Percentiles rank a stretch among this genome's conserved stretches.
Evolutionary conservation across 768 basidiomycete genomes (phyloP).

Genomic region (Imleria badia): DNA sequence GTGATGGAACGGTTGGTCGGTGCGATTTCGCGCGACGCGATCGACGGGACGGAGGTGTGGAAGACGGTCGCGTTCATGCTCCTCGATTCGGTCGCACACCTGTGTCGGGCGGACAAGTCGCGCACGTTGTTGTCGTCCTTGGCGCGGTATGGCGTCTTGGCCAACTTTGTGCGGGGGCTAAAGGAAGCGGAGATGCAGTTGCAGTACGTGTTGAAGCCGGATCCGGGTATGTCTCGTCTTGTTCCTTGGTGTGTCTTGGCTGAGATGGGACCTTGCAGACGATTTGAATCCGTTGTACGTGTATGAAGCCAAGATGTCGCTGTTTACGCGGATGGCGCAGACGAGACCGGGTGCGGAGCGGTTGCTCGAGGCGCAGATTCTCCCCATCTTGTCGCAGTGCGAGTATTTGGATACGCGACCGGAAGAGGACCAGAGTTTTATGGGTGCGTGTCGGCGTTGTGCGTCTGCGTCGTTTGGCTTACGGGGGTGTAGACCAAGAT

Average conservation of each 20-base stretch:
- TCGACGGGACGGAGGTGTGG: constrained; percentile 96
- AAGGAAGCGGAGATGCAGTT: constrained; percentile 80
- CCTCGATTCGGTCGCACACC: constrained; percentile 74
- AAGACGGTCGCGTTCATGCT: constrained; percentile 93
- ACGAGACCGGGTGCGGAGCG: constrained; percentile 82
- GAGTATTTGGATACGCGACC: constrained; percentile 87
- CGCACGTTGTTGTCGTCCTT: constrained; percentile 58
- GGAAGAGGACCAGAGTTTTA: constrained; percentile 76
- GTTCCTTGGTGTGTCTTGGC: neutral
- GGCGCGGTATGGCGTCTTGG: constrained; percentile 71
- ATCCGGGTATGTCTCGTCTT: constrained; percentile 65
- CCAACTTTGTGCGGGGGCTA: constrained; percentile 78
- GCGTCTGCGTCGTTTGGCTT: neutral
- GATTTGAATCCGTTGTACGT: constrained; percentile 91
- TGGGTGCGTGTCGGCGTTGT: constrained; percentile 52
- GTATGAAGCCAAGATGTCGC: constrained; percentile 92
- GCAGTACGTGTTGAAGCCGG: constrained; percentile 77
- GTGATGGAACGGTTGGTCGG: constrained; percentile 71
- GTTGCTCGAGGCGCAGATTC: constrained; percentile 72
- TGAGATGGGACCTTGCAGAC: constrained; percentile 44
- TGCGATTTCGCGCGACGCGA: constrained; percentile 83
- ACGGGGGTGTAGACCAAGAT: constrained; percentile 58
- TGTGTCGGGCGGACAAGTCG: constrained; percentile 70
- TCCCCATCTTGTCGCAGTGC: constrained; percentile 75
- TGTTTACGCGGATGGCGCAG: constrained; percentile 83